Base-by-base conservation (phyloP, 495 filamentous ascomycete genomes). In the Aspergillus sparsus region DNA sequence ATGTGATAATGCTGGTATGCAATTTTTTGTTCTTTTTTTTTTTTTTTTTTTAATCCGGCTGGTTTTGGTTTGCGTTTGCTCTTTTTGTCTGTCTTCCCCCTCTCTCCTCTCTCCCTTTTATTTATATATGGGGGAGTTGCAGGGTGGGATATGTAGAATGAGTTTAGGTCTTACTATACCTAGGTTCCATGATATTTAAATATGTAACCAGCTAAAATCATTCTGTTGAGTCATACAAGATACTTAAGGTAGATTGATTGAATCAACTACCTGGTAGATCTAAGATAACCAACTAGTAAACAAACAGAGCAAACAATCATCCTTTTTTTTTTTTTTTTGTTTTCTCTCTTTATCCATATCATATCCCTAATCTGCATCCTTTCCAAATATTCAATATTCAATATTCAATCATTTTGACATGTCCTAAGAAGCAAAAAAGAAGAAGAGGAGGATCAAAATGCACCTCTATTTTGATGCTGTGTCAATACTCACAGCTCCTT, bases 401-500 rank as follows among this genome's bases (percentile, higher is more conserved):
- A n/a, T n/a, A 27, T 27, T 27, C 3, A 27, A 27, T 27, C 21
- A 13, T 18, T 44, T n/a, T 15, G 32, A 21, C 62, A 46, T 60
- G 45, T 37, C 32, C 11, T 32, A 1, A 16, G n/a, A 10, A 9
- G 16, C n/a, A 12, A 5, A 3, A 36, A 32, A 8, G 13, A 16
- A 18, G 21, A 27, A 27, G 21, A 27, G 3, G 21, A 3, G 3
- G 3, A 27, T 1, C 21, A 37, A 35, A 37, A 95, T 98, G 94
- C 96, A 93, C 49, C 90, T 98, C 60, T 98, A 98, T 75, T 88
- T 94, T 71, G 94, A 98, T 74, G 88, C 92, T 27, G 91, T 89
- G 5, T 74, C 80, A 8, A 74, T 97, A 42, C 76, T 98, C 51
- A 83, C 83, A 3, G 82, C 82, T 15, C 74, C 86, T 0, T 63